Conservation (phyloP, 768 basidiomycete species). For the Bullera alba region DNA sequence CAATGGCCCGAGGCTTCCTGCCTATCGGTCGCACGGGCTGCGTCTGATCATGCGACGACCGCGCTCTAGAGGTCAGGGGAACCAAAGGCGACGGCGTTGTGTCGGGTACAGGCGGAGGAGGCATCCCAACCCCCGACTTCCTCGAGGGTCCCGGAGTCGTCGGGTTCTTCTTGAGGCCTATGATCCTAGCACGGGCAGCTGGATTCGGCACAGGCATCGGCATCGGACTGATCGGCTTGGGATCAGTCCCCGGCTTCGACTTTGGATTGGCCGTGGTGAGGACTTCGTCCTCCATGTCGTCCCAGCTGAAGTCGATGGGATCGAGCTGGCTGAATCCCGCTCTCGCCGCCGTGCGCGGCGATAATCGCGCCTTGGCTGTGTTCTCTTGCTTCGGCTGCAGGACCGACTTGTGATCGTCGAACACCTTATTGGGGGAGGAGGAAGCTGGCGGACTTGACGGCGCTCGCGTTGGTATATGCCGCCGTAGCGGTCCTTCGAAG, state of each 20-base stretch:
- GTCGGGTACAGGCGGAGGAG: conserved; percentile 27
- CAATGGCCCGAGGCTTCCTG: conserved; percentile 5
- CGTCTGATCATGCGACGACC: neutral
- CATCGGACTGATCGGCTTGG: neutral
- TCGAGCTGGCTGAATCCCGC: conserved; percentile 40
- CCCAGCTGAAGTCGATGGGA: conserved; percentile 24
- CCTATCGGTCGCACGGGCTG: conserved; percentile 21
- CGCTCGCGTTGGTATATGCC: no score
- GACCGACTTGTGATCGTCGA: neutral
- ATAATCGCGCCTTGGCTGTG: neutral
- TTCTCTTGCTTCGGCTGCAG: neutral
- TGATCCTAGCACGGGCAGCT: neutral
- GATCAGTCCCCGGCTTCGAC: no score
- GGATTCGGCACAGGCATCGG: neutral
- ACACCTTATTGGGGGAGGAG: no score
- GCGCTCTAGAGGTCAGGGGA: neutral
- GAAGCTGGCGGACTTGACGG: no score
- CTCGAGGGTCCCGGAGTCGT: conserved; percentile 1
- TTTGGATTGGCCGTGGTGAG: neutral
- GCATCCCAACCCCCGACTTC: conserved; percentile 18
- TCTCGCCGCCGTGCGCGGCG: conserved; percentile 17
- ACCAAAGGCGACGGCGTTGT: no score
- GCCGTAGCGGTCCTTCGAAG: neutral
- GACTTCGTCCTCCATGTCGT: conserved; percentile 7
- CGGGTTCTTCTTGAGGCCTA: neutral